Evolutionary conservation across 2,329 filamentous ascomycete genomes (phyloP), one percentile per base, ranked within the genome.

Genomic region (Cladorrhinum sp.): DNA sequence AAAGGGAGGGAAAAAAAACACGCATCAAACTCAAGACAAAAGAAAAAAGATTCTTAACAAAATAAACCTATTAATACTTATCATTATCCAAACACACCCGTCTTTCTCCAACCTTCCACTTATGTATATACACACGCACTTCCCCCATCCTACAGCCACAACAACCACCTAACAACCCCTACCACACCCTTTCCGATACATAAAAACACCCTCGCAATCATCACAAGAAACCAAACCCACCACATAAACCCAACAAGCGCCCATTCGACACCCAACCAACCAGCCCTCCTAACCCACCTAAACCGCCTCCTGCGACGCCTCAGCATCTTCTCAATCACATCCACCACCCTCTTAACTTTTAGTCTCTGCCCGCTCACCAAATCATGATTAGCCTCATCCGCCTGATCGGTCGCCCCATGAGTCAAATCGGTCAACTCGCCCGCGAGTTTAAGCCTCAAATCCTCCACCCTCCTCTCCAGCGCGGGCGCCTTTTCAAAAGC

Each of bases 151-250:
- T 52, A 91, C 67, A 95, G 73, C 91, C 91, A 96, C 65, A 96
- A 76, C 72, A 97, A 75, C 94, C 94, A 98, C 71, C 82, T 82
- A n/a, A 90, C 79, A 9, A 83, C 81, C 10, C 79, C 76, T 55
- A 86, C 77, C 0, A 85, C 70, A 2, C 86, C 86, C 51, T 82
- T 82, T 50, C 88, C 82, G 1, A 89, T 67, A 10, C 87, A 86
- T 62, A 86, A 77, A 36, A 90, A 76, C 14, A 90, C 74, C 62
- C 91, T 84, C 56, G 89, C 79, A 23, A 94, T 79, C 73, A 92
- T 90, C 23, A 97, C 93, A 33, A 96, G 79, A 62, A 96, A 85
- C 92, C 94, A 98, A 16, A 96, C 87, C 75, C 89, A 92, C 92
- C 95, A 97, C 87, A 98, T 91, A 67, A 96, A 84, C 3, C 90